Base-by-base conservation (phyloP, 1,284 basidiomycete genomes). In the Ganoderma sinense region DNA sequence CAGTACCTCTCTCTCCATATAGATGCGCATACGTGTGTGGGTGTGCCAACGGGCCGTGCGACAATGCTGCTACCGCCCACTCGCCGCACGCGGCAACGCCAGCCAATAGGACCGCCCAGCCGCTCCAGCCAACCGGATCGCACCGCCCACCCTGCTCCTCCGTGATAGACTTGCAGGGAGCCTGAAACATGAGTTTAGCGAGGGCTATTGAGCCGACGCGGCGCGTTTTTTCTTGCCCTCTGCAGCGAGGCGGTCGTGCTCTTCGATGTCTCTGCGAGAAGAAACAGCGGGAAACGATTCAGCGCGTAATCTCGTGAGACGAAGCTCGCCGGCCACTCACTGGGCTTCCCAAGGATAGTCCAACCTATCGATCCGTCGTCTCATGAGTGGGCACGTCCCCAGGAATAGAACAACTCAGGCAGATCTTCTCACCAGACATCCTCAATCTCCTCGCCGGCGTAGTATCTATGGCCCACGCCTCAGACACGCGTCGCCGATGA, bases 291-390 rank as follows among this genome's bases (percentile, higher is more conserved):
- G 45, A 31, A 43, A 23, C 7, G 10, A 40, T 56, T 66, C 53
- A 70, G 64, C 65, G n/a, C 69, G 68, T 72, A 74, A 75, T 63
- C 73, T 31, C 66, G 66, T 48, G 70, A 69, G 62, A 59, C 65
- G 63, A 45, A 67, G 58, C 58, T 69, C 71, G 67, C 63, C 79
- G 51, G 66, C 58, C 18, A 77, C 91, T 82, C 78, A 93, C 93
- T 78, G 84, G 18, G 89, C 87, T 83, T 95, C 93, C 93, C 93
- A 95, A 77, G 93, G 93, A 78, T 95, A 95, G 78, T 94, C 92
- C 73, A 95, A 82, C 93, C 93, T 95, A 76, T 72, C 69, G 53
- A 41, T 67, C 64, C 53, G 41, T 61, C 51, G 10, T 51, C 36
- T 59, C 33, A 68, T 62, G 69, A 71, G 71, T 64, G 55, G 23